Evolutionary conservation across 169 alveolate species (phyloP), one percentile per base, ranked within the genome.

Genomic region (Plasmodium yoelii): DNA sequence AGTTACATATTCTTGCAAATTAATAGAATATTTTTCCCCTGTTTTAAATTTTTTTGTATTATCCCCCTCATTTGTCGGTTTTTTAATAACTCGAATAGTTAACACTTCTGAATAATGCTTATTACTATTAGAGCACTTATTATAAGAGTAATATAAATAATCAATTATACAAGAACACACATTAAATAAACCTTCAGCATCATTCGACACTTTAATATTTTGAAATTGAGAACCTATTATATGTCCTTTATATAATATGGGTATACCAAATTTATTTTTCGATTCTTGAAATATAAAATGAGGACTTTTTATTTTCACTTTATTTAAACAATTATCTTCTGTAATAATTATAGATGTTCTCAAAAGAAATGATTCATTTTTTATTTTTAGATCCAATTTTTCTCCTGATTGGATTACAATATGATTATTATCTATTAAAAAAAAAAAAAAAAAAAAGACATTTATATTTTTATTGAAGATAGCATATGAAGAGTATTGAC

Each of bases 181-280:
- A 69, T 46, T 77, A 77, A 46, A 77, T n/a, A 77, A 51, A 13
- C 88, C 88, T 77, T 77, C 69, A 55, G 57, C 88, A 18, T 77
- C 47, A 49, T 77, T 28, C 4, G 47, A 15, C 22, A 77, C 88
- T 63, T 77, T 51, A 63, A 77, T 77, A 44, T 77, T 64, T 77
- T 77, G 63, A 64, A 77, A 63, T 46, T 42, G 46, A 46, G 68
- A 39, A 56, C 88, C 88, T 26, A 77, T 77, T 77, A 77, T 44
- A 63, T 77, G 77, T 7, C 88, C 88, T 57, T 47, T 77, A 26
- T 77, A 68, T 68, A 77, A 64, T 77, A 77, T 64, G 18, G 88
- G 88, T 6, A 13, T 13, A 28, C 88, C 88, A 63, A 77, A 63
- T 24, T 22, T 67, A 56, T 53, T 77, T 61, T 39, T 8, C 0